Percentiles rank a stretch among this genome's conserved stretches.
Evolutionary conservation across 768 basidiomycete genomes (phyloP).

Genomic region (Lactifluus volemus): DNA sequence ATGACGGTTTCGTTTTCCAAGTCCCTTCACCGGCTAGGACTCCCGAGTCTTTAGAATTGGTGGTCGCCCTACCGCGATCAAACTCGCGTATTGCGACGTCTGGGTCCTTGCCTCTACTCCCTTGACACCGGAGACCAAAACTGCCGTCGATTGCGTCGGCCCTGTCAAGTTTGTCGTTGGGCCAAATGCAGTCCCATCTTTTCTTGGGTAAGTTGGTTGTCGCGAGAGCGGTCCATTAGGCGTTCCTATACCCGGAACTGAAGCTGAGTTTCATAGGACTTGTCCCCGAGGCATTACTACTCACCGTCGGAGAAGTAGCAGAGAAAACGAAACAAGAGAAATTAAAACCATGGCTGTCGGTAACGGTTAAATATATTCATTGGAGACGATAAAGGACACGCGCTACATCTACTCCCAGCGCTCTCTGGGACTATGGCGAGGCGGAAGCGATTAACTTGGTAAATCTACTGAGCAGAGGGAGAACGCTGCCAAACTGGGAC

Average conservation of each 20-base stretch:
- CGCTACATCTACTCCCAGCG: constrained; percentile 2
- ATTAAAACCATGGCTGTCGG: constrained; percentile 54
- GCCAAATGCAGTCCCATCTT: constrained; percentile 44
- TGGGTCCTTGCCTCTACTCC: constrained; percentile 83
- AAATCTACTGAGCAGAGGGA: neutral
- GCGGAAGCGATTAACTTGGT: neutral
- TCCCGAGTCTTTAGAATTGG: constrained; percentile 57
- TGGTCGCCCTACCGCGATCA: constrained; percentile 76
- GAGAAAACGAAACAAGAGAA: constrained; percentile 43
- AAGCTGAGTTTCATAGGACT: constrained; percentile 56
- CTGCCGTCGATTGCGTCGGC: constrained; percentile 53
- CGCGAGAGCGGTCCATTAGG: constrained; percentile 19
- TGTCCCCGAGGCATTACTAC: constrained; percentile 63
- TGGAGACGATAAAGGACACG: neutral
- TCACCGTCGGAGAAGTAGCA: constrained; percentile 53
- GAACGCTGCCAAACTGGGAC: constrained; percentile 3
- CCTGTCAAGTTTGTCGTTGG: constrained; percentile 61
- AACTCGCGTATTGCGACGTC: constrained; percentile 55
- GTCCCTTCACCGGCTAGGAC: constrained; percentile 57
- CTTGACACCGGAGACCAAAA: constrained; percentile 53
- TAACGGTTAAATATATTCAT: neutral
- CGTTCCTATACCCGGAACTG: constrained; percentile 3
- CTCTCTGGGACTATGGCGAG: neutral
- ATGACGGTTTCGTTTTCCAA: constrained; percentile 21
- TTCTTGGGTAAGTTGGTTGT: constrained; percentile 38